These are phyloP conservation scores for Aureobasidium sp. DNA, from an alignment of 2,329 filamentous ascomycete species.

Conservation along the genomic window DNA sequence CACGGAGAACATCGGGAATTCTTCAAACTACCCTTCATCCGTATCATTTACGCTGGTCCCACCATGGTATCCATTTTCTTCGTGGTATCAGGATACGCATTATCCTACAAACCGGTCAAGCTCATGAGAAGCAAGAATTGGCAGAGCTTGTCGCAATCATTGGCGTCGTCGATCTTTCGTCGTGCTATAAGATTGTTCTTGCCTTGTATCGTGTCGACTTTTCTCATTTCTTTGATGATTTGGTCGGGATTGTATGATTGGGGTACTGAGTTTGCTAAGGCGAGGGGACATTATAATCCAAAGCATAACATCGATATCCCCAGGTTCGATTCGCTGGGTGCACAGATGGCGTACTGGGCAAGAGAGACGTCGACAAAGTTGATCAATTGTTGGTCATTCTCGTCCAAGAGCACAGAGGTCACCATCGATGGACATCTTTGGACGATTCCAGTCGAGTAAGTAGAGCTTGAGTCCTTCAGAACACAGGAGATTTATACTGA, in stretches of 20 bases:
- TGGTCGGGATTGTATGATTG: conserved; percentile 20
- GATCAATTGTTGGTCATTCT: conserved; percentile 16
- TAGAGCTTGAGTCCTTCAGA: no score
- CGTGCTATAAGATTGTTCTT: conserved; percentile 26
- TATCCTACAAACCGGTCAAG: conserved; percentile 48
- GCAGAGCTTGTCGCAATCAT: conserved; percentile 33
- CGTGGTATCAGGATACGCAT: conserved; percentile 67
- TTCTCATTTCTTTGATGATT: conserved; percentile 23
- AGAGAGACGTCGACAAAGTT: conserved; percentile 38
- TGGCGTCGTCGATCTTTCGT: conserved; percentile 26
- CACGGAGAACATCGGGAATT: conserved; percentile 15
- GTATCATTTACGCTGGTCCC: conserved; percentile 54
- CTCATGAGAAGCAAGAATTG: conserved; percentile 25
- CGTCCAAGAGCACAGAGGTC: neutral
- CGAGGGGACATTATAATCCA: conserved; percentile 11
- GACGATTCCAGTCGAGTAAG: conserved; percentile 51
- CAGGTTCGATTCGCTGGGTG: conserved; percentile 5
- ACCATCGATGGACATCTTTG: conserved; percentile 59
- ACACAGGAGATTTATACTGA: no score
- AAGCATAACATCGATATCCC: conserved; percentile 20
- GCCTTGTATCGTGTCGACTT: conserved; percentile 24
- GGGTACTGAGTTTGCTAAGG: conserved; percentile 22
- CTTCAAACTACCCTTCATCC: conserved; percentile 59
- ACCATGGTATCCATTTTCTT: conserved; percentile 69
- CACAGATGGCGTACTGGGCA: conserved; percentile 32